Percentiles rank a stretch among this genome's conserved stretches.
These are phyloP conservation scores for Astrothelium macrocarpum DNA, from an alignment of 495 filamentous ascomycete genomes.

Conservation along the genomic window DNA sequence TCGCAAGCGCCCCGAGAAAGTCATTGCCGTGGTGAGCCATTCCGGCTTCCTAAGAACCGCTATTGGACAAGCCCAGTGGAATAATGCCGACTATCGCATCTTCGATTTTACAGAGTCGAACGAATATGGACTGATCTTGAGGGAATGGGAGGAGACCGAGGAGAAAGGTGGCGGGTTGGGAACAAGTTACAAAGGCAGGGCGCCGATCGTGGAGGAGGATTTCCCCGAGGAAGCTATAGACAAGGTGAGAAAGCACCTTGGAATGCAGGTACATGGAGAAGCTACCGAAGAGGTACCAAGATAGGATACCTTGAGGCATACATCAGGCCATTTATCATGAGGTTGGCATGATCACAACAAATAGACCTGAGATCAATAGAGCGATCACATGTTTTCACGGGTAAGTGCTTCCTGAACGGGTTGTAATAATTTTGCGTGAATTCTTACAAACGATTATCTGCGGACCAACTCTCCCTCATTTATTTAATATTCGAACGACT, in stretches of 20 bases:
- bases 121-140: constrained; percentile 19
- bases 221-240: constrained; percentile 16
- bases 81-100: constrained; percentile 53
- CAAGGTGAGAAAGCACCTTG: constrained; percentile 14
- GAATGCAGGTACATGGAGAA: background rate
- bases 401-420: no score
- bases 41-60: constrained; percentile 45
- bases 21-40: constrained; percentile 51
- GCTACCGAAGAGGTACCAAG: constrained; percentile 3
- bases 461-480: no score
- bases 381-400: no score
- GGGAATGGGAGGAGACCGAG: constrained; percentile 25
- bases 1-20: constrained; percentile 46
- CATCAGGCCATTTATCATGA: background rate
- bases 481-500: no score
- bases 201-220: constrained; percentile 12
- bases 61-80: constrained; percentile 30
- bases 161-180: constrained; percentile 29
- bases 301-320: background rate
- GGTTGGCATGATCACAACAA: background rate
- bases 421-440: no score
- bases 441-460: no score
- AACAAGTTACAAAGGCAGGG: constrained; percentile 20
- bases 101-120: constrained; percentile 43
- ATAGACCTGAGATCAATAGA: background rate